These are phyloP conservation scores for Daldinia sp. DNA, from an alignment of 2,329 filamentous ascomycete species.

Conservation along the genomic window DNA sequence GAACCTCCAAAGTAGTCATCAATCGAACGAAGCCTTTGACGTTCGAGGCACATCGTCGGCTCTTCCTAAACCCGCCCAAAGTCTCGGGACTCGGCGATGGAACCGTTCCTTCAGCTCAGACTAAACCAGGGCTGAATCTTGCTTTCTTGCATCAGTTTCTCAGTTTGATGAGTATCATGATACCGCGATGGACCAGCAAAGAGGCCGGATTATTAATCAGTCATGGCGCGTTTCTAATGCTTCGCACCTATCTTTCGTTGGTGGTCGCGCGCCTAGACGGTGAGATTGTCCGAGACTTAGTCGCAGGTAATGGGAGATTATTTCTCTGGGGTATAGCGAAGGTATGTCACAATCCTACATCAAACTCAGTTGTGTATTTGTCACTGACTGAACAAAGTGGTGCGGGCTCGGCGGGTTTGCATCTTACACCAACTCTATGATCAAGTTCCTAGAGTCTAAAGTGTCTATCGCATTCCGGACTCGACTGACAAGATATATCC, in stretches of 20 bases:
- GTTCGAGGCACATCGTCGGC: conserved; percentile 92
- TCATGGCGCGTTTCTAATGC: conserved; percentile 88
- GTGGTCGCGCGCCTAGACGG: conserved; percentile 94
- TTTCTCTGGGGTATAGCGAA: conserved; percentile 92
- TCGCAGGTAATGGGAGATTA: conserved; percentile 90
- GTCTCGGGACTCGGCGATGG: conserved; percentile 82
- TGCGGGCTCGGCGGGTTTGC: conserved; percentile 92
- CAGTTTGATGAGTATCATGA: conserved; percentile 96
- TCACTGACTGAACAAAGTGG: conserved; percentile 68
- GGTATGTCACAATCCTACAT: conserved; percentile 54
- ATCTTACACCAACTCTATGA: conserved; percentile 98
- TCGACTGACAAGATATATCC: conserved; percentile 92
- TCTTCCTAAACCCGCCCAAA: conserved; percentile 91
- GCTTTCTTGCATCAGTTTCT: conserved; percentile 97
- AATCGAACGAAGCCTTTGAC: conserved; percentile 90
- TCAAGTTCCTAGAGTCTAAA: conserved; percentile 98
- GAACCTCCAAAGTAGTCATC: conserved; percentile 91
- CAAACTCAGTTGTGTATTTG: conserved; percentile 12
- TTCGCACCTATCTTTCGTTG: conserved; percentile 93
- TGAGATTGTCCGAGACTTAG: conserved; percentile 94
- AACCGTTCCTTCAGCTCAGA: conserved; percentile 85
- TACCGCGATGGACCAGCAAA: conserved; percentile 94
- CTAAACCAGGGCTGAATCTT: conserved; percentile 93
- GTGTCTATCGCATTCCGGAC: conserved; percentile 98
- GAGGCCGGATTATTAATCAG: conserved; percentile 91